Conservation (phyloP, 805 yeast species). For the Peterozyma xylosa region DNA sequence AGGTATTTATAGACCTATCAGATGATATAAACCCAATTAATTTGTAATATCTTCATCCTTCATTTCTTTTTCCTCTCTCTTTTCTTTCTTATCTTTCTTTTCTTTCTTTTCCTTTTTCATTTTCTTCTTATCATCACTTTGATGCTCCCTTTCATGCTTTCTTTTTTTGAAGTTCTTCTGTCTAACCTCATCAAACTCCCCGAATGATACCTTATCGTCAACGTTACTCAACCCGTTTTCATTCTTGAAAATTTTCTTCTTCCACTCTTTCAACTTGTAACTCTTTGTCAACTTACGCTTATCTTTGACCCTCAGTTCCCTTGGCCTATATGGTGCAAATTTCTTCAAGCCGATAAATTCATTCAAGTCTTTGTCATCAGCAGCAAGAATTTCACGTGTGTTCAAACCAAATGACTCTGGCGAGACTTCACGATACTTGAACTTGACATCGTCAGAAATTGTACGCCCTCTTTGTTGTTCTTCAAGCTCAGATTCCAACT, state of each 20-base stretch:
- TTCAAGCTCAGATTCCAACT: constrained; percentile 38
- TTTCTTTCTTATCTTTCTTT: constrained; percentile 3
- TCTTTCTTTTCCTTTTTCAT: constrained; percentile 10
- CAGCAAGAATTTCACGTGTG: constrained; percentile 79
- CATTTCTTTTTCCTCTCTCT: constrained; percentile 1
- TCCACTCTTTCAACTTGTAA: constrained; percentile 83
- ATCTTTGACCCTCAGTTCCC: constrained; percentile 66
- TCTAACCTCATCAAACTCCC: constrained; percentile 15
- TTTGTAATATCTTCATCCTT: too few relatives aligned
- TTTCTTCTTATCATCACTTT: constrained; percentile 19
- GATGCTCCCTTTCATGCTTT: constrained; percentile 17
- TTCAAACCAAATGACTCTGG: constrained; percentile 89
- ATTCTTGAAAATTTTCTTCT: constrained; percentile 67
- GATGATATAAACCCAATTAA: too few relatives aligned
- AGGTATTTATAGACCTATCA: too few relatives aligned
- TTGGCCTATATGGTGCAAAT: constrained; percentile 85
- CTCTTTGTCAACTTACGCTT: constrained; percentile 78
- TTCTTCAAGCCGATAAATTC: constrained; percentile 83
- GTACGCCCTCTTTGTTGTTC: constrained; percentile 53
- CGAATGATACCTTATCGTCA: constrained; percentile 16
- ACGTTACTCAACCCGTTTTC: constrained; percentile 40
- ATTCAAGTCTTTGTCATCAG: constrained; percentile 82
- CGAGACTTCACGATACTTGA: constrained; percentile 89
- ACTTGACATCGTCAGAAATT: constrained; percentile 41
- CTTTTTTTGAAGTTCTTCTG: constrained; percentile 17